Conservation (phyloP, 75 land plant genomes). For the Azolla pinnata region DNA sequence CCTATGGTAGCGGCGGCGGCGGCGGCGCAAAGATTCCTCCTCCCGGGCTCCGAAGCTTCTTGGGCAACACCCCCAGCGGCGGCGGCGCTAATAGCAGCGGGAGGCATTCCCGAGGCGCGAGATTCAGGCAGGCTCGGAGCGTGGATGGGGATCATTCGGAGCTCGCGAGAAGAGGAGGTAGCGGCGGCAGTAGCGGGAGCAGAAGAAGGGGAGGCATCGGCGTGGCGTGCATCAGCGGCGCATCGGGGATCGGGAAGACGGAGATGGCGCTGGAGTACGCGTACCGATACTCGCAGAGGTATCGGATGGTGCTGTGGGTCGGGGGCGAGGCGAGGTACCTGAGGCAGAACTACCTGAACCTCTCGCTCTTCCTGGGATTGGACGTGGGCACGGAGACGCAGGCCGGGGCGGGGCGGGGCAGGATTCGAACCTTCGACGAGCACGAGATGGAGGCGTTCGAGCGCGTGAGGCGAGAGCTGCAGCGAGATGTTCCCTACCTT, state of each 20-base stretch:
- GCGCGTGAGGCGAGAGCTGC: slow-evolving; percentile 55
- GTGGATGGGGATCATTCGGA: slow-evolving; percentile 20
- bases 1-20: too few relatives aligned
- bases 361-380: slow-evolving; percentile 52
- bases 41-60: slow-evolving; percentile 50
- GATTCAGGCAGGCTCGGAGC: slow-evolving; percentile 17
- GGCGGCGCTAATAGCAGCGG: slow-evolving; percentile 14
- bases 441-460: slow-evolving; percentile 67
- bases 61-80: slow-evolving; percentile 61
- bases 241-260: slow-evolving; percentile 86
- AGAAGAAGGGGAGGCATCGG: too few relatives aligned
- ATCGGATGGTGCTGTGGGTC: slow-evolving; percentile 85
- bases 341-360: slow-evolving; percentile 65
- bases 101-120: slow-evolving; percentile 9
- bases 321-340: slow-evolving; percentile 78
- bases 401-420: slow-evolving; percentile 28
- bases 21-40: slow-evolving; percentile 46
- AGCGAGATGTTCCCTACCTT: slow-evolving; percentile 69
- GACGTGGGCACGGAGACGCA: slow-evolving; percentile 52
- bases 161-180: slow-evolving; percentile 55
- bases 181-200: too few relatives aligned
- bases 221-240: slow-evolving; percentile 72
- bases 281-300: slow-evolving; percentile 61
- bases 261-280: slow-evolving; percentile 79
- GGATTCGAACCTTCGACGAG: slow-evolving; percentile 59